A percentile compares a stretch with the other conserved stretches of the same genome.
phyloP scores from a whole-genome alignment of 1,284 basidiomycete species.

The Agaricales sp. region DNA sequence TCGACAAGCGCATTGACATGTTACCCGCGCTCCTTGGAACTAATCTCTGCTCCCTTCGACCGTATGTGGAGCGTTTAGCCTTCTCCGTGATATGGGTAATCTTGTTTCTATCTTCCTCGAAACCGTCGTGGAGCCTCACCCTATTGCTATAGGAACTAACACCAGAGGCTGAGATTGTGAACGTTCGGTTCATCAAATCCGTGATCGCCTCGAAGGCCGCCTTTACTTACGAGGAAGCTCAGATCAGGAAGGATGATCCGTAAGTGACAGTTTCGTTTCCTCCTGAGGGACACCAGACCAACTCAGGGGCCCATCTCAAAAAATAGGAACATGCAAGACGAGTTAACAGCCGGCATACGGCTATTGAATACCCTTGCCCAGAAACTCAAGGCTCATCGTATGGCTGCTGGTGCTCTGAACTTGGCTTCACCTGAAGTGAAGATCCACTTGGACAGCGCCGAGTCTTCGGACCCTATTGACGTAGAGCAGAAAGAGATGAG shows the following conservation, averaged over 20 bases:
- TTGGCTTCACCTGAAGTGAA: slow-evolving; percentile 98
- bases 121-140: slow-evolving; percentile 6
- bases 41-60: slow-evolving; percentile 90
- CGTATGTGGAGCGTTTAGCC: slow-evolving; percentile 89
- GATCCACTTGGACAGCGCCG: slow-evolving; percentile 87
- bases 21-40: slow-evolving; percentile 90
- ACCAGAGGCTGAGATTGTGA: slow-evolving; percentile 81
- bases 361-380: slow-evolving; percentile 84
- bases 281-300: neutral
- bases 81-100: slow-evolving; percentile 95
- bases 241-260: slow-evolving; percentile 88
- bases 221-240: slow-evolving; percentile 97
- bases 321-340: slow-evolving; percentile 66
- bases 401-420: slow-evolving; percentile 92
- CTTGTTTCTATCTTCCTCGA: slow-evolving; percentile 7
- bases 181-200: slow-evolving; percentile 89
- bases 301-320: neutral
- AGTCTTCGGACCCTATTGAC: slow-evolving; percentile 92
- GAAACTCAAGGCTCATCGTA: slow-evolving; percentile 80
- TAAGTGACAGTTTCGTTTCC: slow-evolving; percentile 27
- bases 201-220: slow-evolving; percentile 96
- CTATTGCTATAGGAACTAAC: slow-evolving; percentile 60
- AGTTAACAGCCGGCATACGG: slow-evolving; percentile 82
- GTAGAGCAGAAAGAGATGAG: slow-evolving; percentile 92
- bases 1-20: slow-evolving; percentile 99